Evolutionary conservation across 176 grass and related monocot species (phyloP), one percentile per base, ranked within the genome.

Genomic region (Eleusine indica): DNA sequence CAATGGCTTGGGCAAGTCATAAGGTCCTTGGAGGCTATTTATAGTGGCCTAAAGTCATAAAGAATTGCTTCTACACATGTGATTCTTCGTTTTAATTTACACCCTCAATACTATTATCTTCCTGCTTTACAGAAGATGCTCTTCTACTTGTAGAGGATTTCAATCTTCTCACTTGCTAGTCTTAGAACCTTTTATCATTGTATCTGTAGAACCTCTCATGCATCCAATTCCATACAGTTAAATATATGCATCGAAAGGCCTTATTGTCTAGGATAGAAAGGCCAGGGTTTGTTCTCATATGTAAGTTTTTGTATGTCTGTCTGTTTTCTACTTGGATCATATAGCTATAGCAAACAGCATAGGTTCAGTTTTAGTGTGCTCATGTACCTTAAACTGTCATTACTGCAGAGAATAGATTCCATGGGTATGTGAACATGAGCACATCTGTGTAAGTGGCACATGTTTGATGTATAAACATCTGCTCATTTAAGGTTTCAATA

Each of bases 61-160:
- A 56, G 32, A 35, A 35, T 44, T 80, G 53, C 32, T 35, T 28
- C 67, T 63, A 43, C 67, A 52, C 49, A 67, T 74, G 74, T 86
- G 60, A 61, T 83, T 83, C 84, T 16, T 68, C 25, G 83, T 86
- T 58, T 62, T 52, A 10, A 8, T 25, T 43, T 56, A 29, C 63
- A 73, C 37, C 38, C 62, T 48, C 58, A 25, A 82, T 46, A 79
- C 54, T 75, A 8, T 46, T 57, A 65, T n/a, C 15, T 48, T 57
- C 80, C 66, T 39, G 57, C 66, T 86, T 76, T 57, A 42, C 1
- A n/a, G 37, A 83, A 42, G 79, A 83, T 86, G 68, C 84, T 67
- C 49, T 79, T 86, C 83, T 86, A 82, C 40, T 90, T 86, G 73
- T 78, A 57, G n/a, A 62, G 73, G 40, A 86, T 83, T 86, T 61